These are phyloP conservation scores for Plantago rigida DNA, from an alignment of 305 asterid genomes.

Conservation along the genomic window DNA sequence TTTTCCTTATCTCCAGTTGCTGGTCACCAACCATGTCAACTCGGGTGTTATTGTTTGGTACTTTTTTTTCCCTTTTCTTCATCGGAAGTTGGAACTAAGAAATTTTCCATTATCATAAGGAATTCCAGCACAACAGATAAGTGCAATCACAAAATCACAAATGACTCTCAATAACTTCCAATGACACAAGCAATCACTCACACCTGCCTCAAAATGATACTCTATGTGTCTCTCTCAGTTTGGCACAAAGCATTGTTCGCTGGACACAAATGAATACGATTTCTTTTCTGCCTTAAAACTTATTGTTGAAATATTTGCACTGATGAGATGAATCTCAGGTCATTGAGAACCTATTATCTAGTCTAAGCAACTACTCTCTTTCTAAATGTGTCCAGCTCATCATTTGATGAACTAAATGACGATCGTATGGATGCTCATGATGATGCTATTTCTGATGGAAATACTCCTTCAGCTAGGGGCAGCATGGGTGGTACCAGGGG, in stretches of 20 bases:
- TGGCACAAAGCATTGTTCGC: neutral
- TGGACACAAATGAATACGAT: neutral
- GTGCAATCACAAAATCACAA: neutral
- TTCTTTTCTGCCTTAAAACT: neutral
- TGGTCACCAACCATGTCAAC: constrained; percentile 14
- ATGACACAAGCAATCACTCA: neutral
- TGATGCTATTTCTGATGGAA: constrained; percentile 52
- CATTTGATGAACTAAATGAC: constrained; percentile 68
- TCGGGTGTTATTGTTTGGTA: constrained; percentile 2
- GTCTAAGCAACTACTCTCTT: constrained; percentile 27
- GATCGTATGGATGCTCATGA: constrained; percentile 56
- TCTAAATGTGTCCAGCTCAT: constrained; percentile 45
- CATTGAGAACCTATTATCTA: constrained; percentile 14
- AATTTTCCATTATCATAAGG: neutral
- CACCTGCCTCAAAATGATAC: neutral
- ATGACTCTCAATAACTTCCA: neutral
- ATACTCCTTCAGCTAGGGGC: constrained; percentile 43
- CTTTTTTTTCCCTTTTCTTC: neutral
- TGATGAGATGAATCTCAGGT: constrained; percentile 16
- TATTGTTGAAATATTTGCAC: constrained; percentile 8
- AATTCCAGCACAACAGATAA: neutral
- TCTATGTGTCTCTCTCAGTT: neutral
- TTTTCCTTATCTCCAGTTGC: constrained; percentile 14
- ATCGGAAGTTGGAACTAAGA: no score
- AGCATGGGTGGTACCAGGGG: constrained; percentile 52